Percentiles rank a stretch among this genome's conserved stretches.
Evolutionary conservation across 148 eudicot genomes (phyloP).

Genomic region (Agrostemma githago): DNA sequence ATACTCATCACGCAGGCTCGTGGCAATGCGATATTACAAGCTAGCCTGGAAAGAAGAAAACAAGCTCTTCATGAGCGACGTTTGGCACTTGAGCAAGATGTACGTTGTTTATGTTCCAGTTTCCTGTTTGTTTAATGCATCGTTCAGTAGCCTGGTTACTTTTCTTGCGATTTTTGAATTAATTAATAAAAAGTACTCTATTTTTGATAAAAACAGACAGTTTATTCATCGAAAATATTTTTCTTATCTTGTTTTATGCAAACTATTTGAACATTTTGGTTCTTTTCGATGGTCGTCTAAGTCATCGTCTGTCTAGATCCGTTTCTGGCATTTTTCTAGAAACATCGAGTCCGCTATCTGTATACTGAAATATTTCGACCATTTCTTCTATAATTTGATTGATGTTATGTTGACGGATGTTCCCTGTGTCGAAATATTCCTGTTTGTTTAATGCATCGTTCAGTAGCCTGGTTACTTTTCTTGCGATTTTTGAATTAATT

Average conservation of each 20-base stretch:
- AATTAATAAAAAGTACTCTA: background rate
- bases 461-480: background rate
- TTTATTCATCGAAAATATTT: background rate
- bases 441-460: background rate
- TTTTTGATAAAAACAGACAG: background rate
- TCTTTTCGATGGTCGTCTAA: background rate
- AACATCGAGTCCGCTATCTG: background rate
- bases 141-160: background rate
- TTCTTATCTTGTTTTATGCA: background rate
- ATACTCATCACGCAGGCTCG: constrained; percentile 56
- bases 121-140: background rate
- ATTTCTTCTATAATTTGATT: background rate
- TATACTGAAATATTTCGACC: background rate
- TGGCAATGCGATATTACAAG: constrained; percentile 94
- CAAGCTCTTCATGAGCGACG: constrained; percentile 99
- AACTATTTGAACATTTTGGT: background rate
- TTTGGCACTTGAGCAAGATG: constrained; percentile 98
- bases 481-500: background rate
- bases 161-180: background rate
- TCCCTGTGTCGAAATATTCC: background rate
- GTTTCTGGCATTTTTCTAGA: background rate
- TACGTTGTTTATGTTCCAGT: constrained; percentile 21
- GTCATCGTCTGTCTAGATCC: background rate
- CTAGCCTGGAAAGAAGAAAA: constrained; percentile 97
- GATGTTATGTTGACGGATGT: background rate